A percentile compares a stretch with the other conserved stretches of the same genome.
Conservation (phyloP, 305 asterid genomes). For the Euphrasia arctica region DNA sequence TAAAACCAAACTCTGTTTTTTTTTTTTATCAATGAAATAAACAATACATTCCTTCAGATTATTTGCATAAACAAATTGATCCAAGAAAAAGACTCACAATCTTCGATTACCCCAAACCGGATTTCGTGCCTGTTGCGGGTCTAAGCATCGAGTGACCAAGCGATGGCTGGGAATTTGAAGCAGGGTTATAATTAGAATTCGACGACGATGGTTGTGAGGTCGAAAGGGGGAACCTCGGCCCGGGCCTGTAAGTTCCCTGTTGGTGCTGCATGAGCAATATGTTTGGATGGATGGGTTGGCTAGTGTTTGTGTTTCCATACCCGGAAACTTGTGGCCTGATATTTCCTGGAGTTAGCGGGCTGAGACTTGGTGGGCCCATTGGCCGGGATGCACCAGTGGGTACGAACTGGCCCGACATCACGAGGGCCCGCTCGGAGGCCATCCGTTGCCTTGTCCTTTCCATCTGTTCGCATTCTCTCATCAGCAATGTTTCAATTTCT, state of each 20-base stretch:
- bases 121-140: slow-evolving; percentile 67
- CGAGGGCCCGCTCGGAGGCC: slow-evolving; percentile 54
- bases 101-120: slow-evolving; percentile 29
- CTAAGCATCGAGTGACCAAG: slow-evolving; percentile 55
- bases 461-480: slow-evolving; percentile 98
- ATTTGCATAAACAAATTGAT: no score
- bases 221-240: no score
- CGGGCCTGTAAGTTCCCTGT: slow-evolving; percentile 30
- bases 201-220: slow-evolving; percentile 22
- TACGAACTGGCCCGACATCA: slow-evolving; percentile 58
- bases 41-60: neutral
- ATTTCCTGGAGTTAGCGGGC: slow-evolving; percentile 40
- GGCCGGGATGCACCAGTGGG: slow-evolving; percentile 49
- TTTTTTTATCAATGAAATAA: neutral
- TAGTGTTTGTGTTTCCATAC: slow-evolving; percentile 43
- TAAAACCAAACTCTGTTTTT: no score
- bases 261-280: slow-evolving; percentile 38
- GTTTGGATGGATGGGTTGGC: slow-evolving; percentile 64
- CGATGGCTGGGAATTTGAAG: slow-evolving; percentile 47
- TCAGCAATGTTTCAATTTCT: slow-evolving; percentile 83
- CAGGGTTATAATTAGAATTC: slow-evolving; percentile 41
- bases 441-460: slow-evolving; percentile 83
- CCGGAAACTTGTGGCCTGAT: slow-evolving; percentile 62
- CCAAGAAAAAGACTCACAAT: no score
- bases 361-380: slow-evolving; percentile 42